phyloP scores from a whole-genome alignment of 2,329 filamentous ascomycete genomes.

The Pseudogymnoascus verrucosus region DNA sequence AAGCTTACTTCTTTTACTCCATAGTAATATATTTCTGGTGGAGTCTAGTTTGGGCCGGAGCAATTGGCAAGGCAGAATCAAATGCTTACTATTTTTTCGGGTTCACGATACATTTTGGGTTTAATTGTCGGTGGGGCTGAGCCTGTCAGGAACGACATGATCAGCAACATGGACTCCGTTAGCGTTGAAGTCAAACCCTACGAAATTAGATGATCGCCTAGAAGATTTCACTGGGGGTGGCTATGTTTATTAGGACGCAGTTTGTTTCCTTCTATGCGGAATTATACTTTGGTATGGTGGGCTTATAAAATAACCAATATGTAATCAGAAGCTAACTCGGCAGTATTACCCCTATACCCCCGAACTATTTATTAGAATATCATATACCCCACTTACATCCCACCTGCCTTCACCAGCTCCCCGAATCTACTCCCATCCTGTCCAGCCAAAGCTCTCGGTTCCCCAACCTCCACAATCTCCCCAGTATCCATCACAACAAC shows the following conservation, averaged over 20 bases:
- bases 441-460: constrained; percentile 5
- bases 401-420: constrained; percentile 12
- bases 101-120: neutral
- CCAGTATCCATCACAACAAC: constrained; percentile 25
- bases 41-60: neutral
- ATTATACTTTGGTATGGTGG: neutral
- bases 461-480: constrained; percentile 15
- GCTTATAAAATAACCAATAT: neutral
- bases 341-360: neutral
- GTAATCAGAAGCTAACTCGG: neutral
- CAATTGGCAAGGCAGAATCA: neutral
- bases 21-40: neutral
- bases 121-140: neutral
- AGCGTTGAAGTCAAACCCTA: neutral
- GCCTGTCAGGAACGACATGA: neutral
- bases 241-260: neutral
- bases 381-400: neutral
- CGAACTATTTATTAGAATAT: neutral
- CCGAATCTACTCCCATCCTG: constrained; percentile 12
- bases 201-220: neutral
- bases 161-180: neutral
- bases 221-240: neutral
- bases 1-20: neutral
- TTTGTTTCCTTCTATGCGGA: neutral
- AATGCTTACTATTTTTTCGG: neutral